A percentile compares a stretch with the other conserved stretches of the same genome.
phyloP scores from a whole-genome alignment of 1,284 basidiomycete genomes.

The Malassezia equina region DNA sequence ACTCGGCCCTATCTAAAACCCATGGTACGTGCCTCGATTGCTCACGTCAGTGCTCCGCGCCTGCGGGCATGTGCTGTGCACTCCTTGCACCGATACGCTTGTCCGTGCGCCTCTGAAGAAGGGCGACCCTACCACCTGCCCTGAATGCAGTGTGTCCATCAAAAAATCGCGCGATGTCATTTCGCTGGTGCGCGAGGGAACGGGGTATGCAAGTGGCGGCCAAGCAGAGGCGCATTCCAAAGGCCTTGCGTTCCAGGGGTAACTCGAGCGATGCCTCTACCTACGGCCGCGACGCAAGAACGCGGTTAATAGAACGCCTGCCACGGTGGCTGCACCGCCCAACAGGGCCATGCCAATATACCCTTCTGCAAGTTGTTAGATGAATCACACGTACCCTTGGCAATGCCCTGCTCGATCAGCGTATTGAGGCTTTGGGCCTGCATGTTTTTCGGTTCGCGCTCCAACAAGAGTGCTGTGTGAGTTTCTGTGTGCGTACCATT shows the following conservation, averaged over 20 bases:
- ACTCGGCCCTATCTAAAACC: not conserved
- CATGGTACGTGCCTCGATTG: not conserved
- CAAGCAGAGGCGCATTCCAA: constrained; percentile 2
- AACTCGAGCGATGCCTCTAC: not conserved
- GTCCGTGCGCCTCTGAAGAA: not conserved
- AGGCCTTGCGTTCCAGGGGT: constrained; percentile 18
- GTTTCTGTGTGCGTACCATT: constrained; percentile 60
- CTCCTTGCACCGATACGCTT: constrained; percentile 10
- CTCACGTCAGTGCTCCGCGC: constrained; percentile 8
- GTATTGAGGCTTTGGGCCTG: constrained; percentile 76
- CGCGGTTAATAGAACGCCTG: constrained; percentile 68
- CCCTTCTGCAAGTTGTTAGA: constrained; percentile 56
- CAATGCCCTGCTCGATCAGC: constrained; percentile 77
- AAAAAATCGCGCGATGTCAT: not conserved
- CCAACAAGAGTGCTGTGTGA: constrained; percentile 65
- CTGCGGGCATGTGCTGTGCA: constrained; percentile 15
- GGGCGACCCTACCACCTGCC: not conserved
- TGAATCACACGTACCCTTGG: constrained; percentile 59
- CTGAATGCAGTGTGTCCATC: constrained; percentile 12
- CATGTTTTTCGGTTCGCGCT: constrained; percentile 86
- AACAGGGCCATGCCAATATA: constrained; percentile 90
- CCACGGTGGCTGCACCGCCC: constrained; percentile 76
- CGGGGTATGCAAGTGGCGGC: constrained; percentile 17
- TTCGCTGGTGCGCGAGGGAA: constrained; percentile 15
- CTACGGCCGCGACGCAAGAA: constrained; percentile 49